phyloP scores from a whole-genome alignment of 2,329 filamentous ascomycete genomes.

The Fusarium odoratissimum region DNA sequence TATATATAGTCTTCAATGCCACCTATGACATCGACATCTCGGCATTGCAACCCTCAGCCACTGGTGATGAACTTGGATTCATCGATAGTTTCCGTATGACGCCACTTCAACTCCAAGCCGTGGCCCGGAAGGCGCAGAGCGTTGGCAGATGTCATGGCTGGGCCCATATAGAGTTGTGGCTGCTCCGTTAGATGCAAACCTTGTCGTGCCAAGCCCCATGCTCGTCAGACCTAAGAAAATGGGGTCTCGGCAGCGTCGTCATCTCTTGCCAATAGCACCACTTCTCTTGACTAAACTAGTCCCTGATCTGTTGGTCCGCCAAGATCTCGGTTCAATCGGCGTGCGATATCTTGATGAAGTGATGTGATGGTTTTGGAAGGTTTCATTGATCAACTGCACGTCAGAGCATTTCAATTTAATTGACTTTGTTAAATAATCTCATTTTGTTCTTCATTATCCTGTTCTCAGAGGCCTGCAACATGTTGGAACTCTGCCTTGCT shows the following conservation, averaged over 20 bases:
- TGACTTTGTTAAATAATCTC: not conserved
- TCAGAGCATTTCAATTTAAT: not conserved
- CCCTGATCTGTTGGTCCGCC: not conserved
- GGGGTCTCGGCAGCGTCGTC: conserved; percentile 8
- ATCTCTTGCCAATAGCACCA: not conserved
- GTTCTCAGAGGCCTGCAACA: not conserved
- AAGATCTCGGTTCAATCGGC: not conserved
- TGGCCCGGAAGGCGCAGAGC: not conserved
- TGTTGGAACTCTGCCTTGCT: not conserved
- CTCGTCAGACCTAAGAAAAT: conserved; percentile 18
- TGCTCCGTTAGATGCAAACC: conserved; percentile 4
- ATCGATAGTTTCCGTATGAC: conserved; percentile 17
- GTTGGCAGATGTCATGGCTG: conserved; percentile 25
- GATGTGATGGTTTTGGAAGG: not conserved
- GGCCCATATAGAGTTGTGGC: not conserved
- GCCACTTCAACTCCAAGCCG: not conserved
- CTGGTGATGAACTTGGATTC: not conserved
- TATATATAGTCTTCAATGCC: not conserved
- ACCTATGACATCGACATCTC: not conserved
- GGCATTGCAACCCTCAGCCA: not conserved
- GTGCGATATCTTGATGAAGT: not conserved
- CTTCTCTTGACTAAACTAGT: not conserved
- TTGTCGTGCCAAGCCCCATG: conserved; percentile 17
- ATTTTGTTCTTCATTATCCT: not conserved
- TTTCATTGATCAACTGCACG: not conserved